phyloP scores from a whole-genome alignment of 176 grass and related monocot genomes.

The Ensete glaucum region DNA sequence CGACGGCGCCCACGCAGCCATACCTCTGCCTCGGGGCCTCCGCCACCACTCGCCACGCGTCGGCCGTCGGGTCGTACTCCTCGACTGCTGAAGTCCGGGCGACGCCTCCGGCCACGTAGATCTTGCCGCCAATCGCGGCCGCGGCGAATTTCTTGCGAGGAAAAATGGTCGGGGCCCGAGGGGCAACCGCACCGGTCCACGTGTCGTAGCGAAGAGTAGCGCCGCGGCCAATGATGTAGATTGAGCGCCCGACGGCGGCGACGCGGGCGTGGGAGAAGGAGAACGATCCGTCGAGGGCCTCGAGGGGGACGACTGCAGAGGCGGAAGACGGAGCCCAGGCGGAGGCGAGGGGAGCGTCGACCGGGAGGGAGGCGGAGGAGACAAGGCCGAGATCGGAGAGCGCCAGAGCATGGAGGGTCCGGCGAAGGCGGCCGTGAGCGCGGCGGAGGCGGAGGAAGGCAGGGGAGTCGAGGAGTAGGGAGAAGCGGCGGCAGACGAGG shows the following conservation, averaged over 20 bases:
- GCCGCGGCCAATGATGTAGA: slow-evolving; percentile 53
- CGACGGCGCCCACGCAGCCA: slow-evolving; percentile 54
- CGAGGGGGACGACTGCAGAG: not conserved
- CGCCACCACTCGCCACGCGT: slow-evolving; percentile 53
- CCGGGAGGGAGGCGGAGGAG: slow-evolving; percentile 28
- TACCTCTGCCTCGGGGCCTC: slow-evolving; percentile 61
- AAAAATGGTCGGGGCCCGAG: slow-evolving; percentile 51
- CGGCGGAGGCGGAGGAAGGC: slow-evolving; percentile 53
- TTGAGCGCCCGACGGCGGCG: slow-evolving; percentile 33
- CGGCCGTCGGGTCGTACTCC: slow-evolving; percentile 62
- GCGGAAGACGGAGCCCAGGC: slow-evolving; percentile 19
- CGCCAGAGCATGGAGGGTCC: slow-evolving; percentile 43
- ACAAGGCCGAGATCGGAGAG: slow-evolving; percentile 19
- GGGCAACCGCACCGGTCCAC: slow-evolving; percentile 41
- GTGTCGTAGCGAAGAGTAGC: slow-evolving; percentile 47
- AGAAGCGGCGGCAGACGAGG: slow-evolving; percentile 58
- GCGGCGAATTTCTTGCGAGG: slow-evolving; percentile 61
- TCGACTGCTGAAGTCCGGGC: slow-evolving; percentile 54
- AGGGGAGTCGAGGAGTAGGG: slow-evolving; percentile 23
- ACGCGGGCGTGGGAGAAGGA: slow-evolving; percentile 60
- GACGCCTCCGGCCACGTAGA: slow-evolving; percentile 70
- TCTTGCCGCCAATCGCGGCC: slow-evolving; percentile 36
- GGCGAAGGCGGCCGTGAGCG: slow-evolving; percentile 35
- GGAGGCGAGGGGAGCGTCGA: slow-evolving; percentile 2
- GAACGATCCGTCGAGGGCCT: slow-evolving; percentile 4